Conservation (phyloP, 768 basidiomycete species). For the Paxillus rubicundulus region DNA sequence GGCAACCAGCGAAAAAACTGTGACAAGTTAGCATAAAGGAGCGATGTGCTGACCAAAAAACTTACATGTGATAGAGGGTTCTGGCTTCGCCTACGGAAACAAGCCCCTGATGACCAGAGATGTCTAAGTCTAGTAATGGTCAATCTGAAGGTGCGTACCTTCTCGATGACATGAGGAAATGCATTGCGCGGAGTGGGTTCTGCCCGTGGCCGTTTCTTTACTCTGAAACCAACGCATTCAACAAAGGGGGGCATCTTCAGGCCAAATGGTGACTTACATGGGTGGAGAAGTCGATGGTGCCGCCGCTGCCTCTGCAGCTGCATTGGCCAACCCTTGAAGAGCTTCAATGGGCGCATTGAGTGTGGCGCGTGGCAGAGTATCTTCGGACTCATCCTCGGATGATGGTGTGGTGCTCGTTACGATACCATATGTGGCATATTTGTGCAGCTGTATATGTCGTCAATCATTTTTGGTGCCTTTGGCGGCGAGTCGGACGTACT, state of each 20-base stretch:
- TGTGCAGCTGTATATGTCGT: slow-evolving; percentile 60
- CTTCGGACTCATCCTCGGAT: slow-evolving; percentile 90
- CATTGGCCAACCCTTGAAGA: slow-evolving; percentile 89
- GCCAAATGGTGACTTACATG: slow-evolving; percentile 38
- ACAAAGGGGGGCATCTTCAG: background rate
- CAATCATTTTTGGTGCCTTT: slow-evolving; percentile 16
- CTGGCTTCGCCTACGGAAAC: slow-evolving; percentile 84
- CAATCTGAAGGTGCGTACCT: slow-evolving; percentile 40
- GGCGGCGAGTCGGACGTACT: slow-evolving; percentile 41
- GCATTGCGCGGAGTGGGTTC: slow-evolving; percentile 83
- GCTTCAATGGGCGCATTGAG: slow-evolving; percentile 94
- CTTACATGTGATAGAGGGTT: slow-evolving; percentile 88
- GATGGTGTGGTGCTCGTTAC: slow-evolving; percentile 80
- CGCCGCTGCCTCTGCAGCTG: slow-evolving; percentile 90
- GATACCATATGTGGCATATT: slow-evolving; percentile 90
- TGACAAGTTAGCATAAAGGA: slow-evolving; percentile 6
- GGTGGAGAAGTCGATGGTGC: slow-evolving; percentile 65
- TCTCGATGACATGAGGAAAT: slow-evolving; percentile 87
- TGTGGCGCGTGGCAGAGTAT: slow-evolving; percentile 77
- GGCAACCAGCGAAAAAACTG: slow-evolving; percentile 95
- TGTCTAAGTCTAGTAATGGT: background rate
- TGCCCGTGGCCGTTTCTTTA: slow-evolving; percentile 81
- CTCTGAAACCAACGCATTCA: slow-evolving; percentile 24
- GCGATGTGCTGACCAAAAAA: slow-evolving; percentile 14
- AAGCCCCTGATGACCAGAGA: slow-evolving; percentile 55